Base-by-base conservation (phyloP, 345 rosid genomes). In the Rhodomyrtus tomentosa region DNA sequence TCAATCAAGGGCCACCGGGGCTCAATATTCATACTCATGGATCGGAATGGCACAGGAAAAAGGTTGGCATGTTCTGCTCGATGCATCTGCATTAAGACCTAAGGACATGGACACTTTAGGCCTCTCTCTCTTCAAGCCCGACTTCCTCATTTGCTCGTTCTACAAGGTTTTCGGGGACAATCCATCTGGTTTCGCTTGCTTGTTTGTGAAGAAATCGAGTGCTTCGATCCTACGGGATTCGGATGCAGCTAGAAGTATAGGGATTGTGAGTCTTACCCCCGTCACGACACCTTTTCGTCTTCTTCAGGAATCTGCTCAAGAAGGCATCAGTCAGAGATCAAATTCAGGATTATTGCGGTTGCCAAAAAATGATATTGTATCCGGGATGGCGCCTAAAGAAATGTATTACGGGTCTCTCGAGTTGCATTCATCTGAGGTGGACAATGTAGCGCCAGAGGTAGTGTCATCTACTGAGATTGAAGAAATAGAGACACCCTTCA, bases 51-150 rank as follows among this genome's bases (percentile, higher is more conserved):
- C 98, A 54, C 89, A 82, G 24, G 98, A 94, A 85, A 90, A 91
- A 83, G 94, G 95, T 4, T 95, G 99, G 99, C 93, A 94, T 38
- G 96, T 94, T 22, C 82, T 95, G 90, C 94, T 96, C 29, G 98
- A 96, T 72, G 96, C 98, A 2, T 91, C 90, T 55, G 95, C 95
- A 36, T 86, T 95, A 76, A 92, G 96, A 42, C 89, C 94, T 14
- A 96, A 95, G 82, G 94, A 93, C 55, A 96, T 96, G 98, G 98
- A 96, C 25, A 93, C 99, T 11, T 83, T 96, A 55, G 99, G 99
- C 6, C 92, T 96, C 7, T 93, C 95, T 80, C 82, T 96, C 24
- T 95, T 94, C 87, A 90, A 90, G 84, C 98, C 98, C 12, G 98
- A 95, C 83, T 94, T 96, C 82, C 88, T 96, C 11, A 85, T 95